These are phyloP conservation scores for Cokeromyces recurvatus DNA, from an alignment of 371 early-diverging fungal species.

Conservation along the genomic window DNA sequence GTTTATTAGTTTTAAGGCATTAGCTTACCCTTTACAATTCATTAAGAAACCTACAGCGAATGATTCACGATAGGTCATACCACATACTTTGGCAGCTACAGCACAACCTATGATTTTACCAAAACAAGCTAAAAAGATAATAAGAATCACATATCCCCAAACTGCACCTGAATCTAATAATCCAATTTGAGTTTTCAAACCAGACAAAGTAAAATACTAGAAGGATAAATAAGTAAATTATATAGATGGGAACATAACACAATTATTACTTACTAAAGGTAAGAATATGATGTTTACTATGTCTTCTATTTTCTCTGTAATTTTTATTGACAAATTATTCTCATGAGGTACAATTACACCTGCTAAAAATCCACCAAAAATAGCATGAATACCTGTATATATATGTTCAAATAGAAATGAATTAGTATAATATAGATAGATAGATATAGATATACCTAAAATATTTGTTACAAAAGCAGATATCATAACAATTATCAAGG, in stretches of 20 bases:
- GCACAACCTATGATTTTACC: conserved; percentile 90
- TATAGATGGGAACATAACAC: neutral
- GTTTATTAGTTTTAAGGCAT: neutral
- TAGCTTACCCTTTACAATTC: conserved; percentile 87
- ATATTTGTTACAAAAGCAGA: conserved; percentile 81
- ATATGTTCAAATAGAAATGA: neutral
- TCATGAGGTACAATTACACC: conserved; percentile 89
- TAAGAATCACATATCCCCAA: conserved; percentile 79
- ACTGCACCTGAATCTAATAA: conserved; percentile 61
- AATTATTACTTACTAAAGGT: conserved; percentile 61
- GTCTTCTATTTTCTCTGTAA: conserved; percentile 93
- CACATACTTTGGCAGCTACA: conserved; percentile 60
- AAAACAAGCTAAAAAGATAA: conserved; percentile 70
- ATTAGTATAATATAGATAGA: no score
- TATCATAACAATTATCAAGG: conserved; percentile 54
- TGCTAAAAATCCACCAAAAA: conserved; percentile 89
- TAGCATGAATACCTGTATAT: conserved; percentile 23
- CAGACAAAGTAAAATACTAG: conserved; percentile 88
- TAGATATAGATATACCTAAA: no score
- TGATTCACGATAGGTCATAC: conserved; percentile 79
- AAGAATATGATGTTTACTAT: conserved; percentile 81
- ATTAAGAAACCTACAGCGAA: conserved; percentile 87
- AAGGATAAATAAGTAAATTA: no score
- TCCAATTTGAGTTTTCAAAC: conserved; percentile 84
- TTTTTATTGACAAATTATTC: conserved; percentile 77